Conservation (phyloP, 331 rosid species). For the Malus hybrid region DNA sequence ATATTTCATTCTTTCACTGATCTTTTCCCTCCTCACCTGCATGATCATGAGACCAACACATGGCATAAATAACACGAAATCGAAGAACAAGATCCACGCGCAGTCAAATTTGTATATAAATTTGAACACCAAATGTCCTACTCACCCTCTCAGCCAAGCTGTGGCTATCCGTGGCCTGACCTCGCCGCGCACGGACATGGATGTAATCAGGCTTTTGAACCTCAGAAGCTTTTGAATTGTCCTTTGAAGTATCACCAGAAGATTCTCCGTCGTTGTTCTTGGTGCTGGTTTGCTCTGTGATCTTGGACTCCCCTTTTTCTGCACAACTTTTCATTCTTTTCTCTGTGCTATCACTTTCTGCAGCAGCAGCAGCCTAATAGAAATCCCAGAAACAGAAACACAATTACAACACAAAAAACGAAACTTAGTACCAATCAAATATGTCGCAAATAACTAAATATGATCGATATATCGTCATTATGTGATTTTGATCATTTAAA, state of each 20-base stretch:
- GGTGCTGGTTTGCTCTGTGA: conserved; percentile 35
- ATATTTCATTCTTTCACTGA: conserved; percentile 92
- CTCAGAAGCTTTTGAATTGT: conserved; percentile 76
- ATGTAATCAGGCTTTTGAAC: conserved; percentile 78
- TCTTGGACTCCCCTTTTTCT: conserved; percentile 66
- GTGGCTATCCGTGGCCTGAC: conserved; percentile 94
- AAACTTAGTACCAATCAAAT: too few species aligned
- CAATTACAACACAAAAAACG: neutral
- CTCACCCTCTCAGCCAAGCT: conserved; percentile 94
- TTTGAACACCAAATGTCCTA: neutral
- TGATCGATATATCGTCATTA: too few species aligned
- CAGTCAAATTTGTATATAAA: neutral
- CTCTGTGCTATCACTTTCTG: conserved; percentile 40
- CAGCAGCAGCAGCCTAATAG: conserved; percentile 28
- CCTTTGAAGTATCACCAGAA: conserved; percentile 56
- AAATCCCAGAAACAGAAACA: neutral
- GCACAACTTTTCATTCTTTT: conserved; percentile 50
- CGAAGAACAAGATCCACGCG: too few species aligned
- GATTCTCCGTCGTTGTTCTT: conserved; percentile 38
- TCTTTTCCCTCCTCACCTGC: conserved; percentile 90
- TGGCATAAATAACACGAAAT: neutral
- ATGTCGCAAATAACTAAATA: too few species aligned
- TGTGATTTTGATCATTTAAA: too few species aligned
- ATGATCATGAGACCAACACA: conserved; percentile 12
- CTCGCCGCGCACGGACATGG: conserved; percentile 91